Evolutionary conservation across 2,329 filamentous ascomycete species (phyloP).

Genomic region (Ophiocordyceps unilateralis): DNA sequence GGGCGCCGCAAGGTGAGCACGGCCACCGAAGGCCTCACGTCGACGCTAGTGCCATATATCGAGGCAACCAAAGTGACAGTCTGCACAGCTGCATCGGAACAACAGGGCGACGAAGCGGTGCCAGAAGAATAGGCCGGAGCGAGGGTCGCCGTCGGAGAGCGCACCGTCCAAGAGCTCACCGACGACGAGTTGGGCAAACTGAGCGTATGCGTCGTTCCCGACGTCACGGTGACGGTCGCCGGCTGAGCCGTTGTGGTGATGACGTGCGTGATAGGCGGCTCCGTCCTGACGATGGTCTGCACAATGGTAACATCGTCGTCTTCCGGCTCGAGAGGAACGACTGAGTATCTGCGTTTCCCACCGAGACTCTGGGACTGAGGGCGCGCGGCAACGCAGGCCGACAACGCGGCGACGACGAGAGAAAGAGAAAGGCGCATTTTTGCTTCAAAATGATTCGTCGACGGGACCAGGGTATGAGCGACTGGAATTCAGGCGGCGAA

Average conservation of each 20-base stretch:
- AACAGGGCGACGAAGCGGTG: neutral
- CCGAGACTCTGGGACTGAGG: conserved; percentile 6
- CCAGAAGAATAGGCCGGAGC: neutral
- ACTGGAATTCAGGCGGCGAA: neutral
- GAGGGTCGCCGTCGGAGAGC: too few relatives aligned
- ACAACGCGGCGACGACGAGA: conserved; percentile 12
- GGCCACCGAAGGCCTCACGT: neutral
- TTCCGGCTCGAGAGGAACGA: conserved; percentile 20
- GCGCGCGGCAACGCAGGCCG: conserved; percentile 9
- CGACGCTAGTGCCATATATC: neutral
- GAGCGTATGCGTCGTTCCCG: neutral
- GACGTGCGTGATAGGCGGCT: conserved; percentile 10
- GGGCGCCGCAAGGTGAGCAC: neutral
- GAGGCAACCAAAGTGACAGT: neutral
- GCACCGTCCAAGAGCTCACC: neutral
- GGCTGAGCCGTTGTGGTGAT: conserved; percentile 11
- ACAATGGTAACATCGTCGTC: conserved; percentile 16
- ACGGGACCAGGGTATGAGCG: neutral
- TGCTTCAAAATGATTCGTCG: neutral
- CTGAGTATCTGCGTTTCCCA: conserved; percentile 20
- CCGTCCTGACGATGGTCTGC: conserved; percentile 15
- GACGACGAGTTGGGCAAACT: neutral
- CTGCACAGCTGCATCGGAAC: neutral
- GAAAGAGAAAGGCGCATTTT: neutral
- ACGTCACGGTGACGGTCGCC: conserved; percentile 11